phyloP scores from a whole-genome alignment of 352 stramenopile genomes.

The Phytophthora brassicae region DNA sequence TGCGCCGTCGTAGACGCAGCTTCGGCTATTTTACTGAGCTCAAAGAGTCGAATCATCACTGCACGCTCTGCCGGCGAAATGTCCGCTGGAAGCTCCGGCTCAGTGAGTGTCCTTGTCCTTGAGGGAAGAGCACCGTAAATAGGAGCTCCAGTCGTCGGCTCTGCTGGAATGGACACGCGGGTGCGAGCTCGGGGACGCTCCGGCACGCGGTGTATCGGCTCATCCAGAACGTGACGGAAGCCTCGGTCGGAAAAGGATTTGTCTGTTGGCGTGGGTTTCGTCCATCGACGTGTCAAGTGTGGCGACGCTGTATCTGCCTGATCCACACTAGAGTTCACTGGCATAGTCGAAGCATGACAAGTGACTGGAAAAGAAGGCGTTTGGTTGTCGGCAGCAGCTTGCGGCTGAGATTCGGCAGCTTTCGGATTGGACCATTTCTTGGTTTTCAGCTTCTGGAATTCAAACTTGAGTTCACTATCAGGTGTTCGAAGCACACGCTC shows the following conservation, averaged over 20 bases:
- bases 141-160: background rate
- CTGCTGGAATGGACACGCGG: constrained; percentile 16
- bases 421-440: constrained; percentile 8
- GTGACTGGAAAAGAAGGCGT: background rate
- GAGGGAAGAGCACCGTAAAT: constrained; percentile 12
- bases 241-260: constrained; percentile 17
- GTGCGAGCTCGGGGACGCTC: constrained; percentile 12
- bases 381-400: background rate
- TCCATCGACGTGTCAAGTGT: constrained; percentile 6
- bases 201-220: background rate
- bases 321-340: constrained; percentile 4
- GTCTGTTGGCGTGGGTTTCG: constrained; percentile 10
- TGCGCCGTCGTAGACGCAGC: constrained; percentile 50
- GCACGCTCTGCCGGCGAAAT: constrained; percentile 18
- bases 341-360: constrained; percentile 19
- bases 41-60: constrained; percentile 38
- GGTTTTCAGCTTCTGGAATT: constrained; percentile 23
- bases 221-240: background rate
- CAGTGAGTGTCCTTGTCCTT: constrained; percentile 6
- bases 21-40: constrained; percentile 53
- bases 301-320: constrained; percentile 9
- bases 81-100: constrained; percentile 9
- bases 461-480: constrained; percentile 14
- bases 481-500: constrained; percentile 22
- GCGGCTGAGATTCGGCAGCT: background rate